Conservation (phyloP, 352 stramenopile genomes). For the Pythium oligandrum region DNA sequence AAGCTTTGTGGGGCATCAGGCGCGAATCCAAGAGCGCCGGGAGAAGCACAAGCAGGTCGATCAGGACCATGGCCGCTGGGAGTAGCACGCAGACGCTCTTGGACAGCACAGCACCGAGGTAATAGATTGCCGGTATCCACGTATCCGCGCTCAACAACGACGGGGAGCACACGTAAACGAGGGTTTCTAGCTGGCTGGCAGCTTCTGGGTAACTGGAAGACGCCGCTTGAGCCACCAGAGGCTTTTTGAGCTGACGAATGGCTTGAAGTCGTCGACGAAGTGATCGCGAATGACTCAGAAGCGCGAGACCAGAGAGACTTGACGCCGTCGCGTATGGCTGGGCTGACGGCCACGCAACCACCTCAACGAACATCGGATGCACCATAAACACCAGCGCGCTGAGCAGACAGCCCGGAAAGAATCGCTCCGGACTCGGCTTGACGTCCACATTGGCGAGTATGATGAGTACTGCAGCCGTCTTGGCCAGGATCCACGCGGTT, state of each 20-base stretch:
- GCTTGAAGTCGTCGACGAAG: background rate
- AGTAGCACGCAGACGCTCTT: constrained; percentile 51
- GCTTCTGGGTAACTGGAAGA: too few species aligned
- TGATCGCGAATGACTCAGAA: constrained; percentile 20
- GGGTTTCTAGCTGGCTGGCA: too few species aligned
- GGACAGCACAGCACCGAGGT: constrained; percentile 36
- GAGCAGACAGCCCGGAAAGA: constrained; percentile 26
- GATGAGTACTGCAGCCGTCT: constrained; percentile 21
- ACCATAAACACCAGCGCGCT: constrained; percentile 46
- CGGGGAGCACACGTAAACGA: too few species aligned
- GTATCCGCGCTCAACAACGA: too few species aligned
- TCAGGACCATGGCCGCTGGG: constrained; percentile 29
- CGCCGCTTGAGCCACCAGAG: too few species aligned
- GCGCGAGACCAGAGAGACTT: constrained; percentile 42
- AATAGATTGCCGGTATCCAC: constrained; percentile 18
- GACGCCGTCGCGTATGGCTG: constrained; percentile 59
- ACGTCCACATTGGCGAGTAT: constrained; percentile 9
- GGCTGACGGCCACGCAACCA: constrained; percentile 63
- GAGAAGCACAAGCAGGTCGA: constrained; percentile 28
- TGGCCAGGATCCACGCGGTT: constrained; percentile 22
- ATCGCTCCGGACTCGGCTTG: background rate
- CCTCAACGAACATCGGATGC: constrained; percentile 61
- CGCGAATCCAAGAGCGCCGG: background rate
- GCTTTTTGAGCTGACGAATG: background rate
- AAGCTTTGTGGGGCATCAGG: too few species aligned